Evolutionary conservation across 352 stramenopile species (phyloP).

Genomic region (Thalassiosira delicatula): DNA sequence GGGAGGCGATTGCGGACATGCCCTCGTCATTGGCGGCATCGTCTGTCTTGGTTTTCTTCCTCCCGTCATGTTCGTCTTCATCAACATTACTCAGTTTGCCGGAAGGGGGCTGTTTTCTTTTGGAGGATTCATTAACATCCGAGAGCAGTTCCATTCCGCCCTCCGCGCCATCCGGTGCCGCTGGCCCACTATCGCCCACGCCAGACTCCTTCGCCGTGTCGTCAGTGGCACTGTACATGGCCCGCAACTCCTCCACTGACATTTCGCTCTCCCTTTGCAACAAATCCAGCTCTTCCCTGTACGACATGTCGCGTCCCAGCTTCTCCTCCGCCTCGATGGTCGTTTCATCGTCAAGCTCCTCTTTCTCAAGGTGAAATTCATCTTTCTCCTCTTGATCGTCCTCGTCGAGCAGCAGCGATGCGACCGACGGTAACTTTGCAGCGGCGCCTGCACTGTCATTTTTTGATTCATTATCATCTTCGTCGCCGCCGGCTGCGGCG

Average conservation of each 20-base stretch:
- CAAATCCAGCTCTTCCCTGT: constrained; percentile 80
- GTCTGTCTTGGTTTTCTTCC: constrained; percentile 39
- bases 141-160: neutral
- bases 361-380: constrained; percentile 68
- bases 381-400: constrained; percentile 64
- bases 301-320: constrained; percentile 68
- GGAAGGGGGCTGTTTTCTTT: constrained; percentile 27
- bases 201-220: constrained; percentile 16
- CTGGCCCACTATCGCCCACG: neutral
- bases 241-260: constrained; percentile 87
- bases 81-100: constrained; percentile 17
- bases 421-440: constrained; percentile 5
- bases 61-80: constrained; percentile 18
- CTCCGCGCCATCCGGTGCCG: neutral
- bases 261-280: constrained; percentile 87
- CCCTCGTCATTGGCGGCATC: constrained; percentile 60
- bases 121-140: constrained; percentile 1
- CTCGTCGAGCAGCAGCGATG: constrained; percentile 29
- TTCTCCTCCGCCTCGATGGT: constrained; percentile 89
- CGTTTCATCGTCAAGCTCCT: constrained; percentile 87
- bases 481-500: neutral
- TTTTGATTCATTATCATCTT: neutral
- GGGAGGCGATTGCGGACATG: constrained; percentile 69
- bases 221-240: constrained; percentile 73
- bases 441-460: neutral